Base-by-base conservation (phyloP, 1,284 basidiomycete species). In the Prillingera fragicola region DNA sequence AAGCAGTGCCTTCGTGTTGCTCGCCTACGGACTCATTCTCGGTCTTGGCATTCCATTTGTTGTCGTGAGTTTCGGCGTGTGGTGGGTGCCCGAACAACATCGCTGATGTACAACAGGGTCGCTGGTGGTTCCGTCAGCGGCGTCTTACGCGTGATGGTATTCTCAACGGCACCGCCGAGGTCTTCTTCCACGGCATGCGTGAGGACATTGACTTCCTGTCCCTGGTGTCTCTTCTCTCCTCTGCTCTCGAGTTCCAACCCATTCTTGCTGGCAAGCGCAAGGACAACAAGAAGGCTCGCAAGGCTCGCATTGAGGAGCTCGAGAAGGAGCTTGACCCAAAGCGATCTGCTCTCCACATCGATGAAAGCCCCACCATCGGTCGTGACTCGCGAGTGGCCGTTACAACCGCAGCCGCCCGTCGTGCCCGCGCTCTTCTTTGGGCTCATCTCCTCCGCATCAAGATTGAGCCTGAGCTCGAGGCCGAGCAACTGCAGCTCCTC, bases 41-140 rank as follows among this genome's bases (percentile, higher is more conserved):
- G 95, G 92, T 44, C 81, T 85, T 37, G 78, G 83, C 3, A 78
- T 98, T 17, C 95, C 95, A 24, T 80, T 78, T 47, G 73, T 92
- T n/a, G 91, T 91, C 49, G 87, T 81, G 68, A 55, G 82, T 77
- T n/a, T n/a, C n/a, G n/a, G 14, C 23, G 4, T 8, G 28, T 27
- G 18, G 35, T n/a, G 17, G 9, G 19, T 23, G 21, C 13, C 17
- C 17, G n/a, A 9, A 12, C 10, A 13, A 28, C 14, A 9, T 23
- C 33, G 21, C 33, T 43, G 17, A 22, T n/a, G 48, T 42, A 15
- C 25, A 29, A 15, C 54, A 84, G 82, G 87, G 88, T 17, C 80
- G 82, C 42, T 99, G 95, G 95, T 99, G 95, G 95, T 98, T 97
- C 66, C 88, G 90, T 14, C 88, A 84, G 57, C 79, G 87, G 43